Evolutionary conservation across 495 filamentous ascomycete genomes (phyloP).

Genomic region (Aspergillus bertholletiae): DNA sequence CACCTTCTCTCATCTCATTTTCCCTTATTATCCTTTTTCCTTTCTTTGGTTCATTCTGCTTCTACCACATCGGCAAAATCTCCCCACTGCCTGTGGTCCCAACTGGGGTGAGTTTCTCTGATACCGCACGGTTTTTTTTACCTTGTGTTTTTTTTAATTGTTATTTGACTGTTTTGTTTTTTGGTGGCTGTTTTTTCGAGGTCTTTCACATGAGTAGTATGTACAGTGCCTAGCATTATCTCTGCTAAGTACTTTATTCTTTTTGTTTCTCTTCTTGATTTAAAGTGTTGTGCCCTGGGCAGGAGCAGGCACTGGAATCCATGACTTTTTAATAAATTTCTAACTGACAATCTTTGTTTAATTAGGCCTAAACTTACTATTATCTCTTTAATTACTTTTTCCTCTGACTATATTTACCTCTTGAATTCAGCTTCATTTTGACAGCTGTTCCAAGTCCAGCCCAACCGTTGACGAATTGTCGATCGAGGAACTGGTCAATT

Average conservation of each 20-base stretch:
- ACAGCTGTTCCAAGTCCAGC: neutral
- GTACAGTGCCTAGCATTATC: neutral
- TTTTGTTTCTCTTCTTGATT: neutral
- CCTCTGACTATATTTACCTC: neutral
- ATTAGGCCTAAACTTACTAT: neutral
- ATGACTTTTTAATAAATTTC: neutral
- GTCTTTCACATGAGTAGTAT: neutral
- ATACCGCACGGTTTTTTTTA: neutral
- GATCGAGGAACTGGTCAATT: neutral
- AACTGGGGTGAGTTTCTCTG: conserved; percentile 11
- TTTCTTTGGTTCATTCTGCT: conserved; percentile 4
- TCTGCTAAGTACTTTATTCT: neutral
- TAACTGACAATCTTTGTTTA: neutral
- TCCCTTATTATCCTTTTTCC: conserved; percentile 8
- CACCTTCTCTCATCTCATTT: conserved; percentile 1
- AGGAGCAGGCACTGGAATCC: neutral
- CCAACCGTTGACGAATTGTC: neutral
- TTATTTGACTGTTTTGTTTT: neutral
- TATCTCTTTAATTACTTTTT: conserved; percentile 11
- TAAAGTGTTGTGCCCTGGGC: neutral
- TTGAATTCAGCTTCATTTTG: neutral
- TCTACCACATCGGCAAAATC: conserved; percentile 5
- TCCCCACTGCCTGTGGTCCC: conserved; percentile 13
- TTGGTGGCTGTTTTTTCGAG: too few relatives aligned
- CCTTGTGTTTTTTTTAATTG: neutral